Evolutionary conservation across 148 eudicot genomes (phyloP).

Genomic region (Silene uniflora): DNA sequence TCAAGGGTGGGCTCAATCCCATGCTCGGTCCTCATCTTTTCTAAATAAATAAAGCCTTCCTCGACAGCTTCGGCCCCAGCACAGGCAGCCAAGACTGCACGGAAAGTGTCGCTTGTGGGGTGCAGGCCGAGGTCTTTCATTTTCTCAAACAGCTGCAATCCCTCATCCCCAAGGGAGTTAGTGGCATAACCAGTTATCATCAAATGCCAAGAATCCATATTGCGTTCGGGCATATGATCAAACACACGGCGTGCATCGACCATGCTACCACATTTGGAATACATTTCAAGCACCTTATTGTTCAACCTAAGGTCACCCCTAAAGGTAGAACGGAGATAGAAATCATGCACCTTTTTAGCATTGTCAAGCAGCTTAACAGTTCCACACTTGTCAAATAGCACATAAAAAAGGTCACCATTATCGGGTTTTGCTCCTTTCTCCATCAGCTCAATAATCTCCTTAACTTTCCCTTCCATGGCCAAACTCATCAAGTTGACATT

Average conservation of each 20-base stretch:
- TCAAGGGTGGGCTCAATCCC: constrained; percentile 64
- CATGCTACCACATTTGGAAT: constrained; percentile 65
- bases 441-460: constrained; percentile 61
- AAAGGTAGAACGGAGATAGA: constrained; percentile 44
- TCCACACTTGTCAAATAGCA: constrained; percentile 53
- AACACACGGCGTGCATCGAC: constrained; percentile 69
- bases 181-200: constrained; percentile 54
- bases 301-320: constrained; percentile 51
- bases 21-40: constrained; percentile 60
- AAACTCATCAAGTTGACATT: constrained; percentile 51
- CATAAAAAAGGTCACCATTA: constrained; percentile 48
- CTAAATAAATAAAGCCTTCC: constrained; percentile 69
- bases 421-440: constrained; percentile 51
- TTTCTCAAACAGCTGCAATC: constrained; percentile 53
- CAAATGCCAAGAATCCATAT: constrained; percentile 66
- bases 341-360: constrained; percentile 73
- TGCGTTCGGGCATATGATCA: constrained; percentile 69
- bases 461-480: constrained; percentile 68
- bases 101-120: constrained; percentile 61
- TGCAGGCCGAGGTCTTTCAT: constrained; percentile 54
- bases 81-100: constrained; percentile 63
- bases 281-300: constrained; percentile 61
- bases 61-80: constrained; percentile 84
- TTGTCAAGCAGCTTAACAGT: constrained; percentile 41
- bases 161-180: constrained; percentile 69